Evolutionary conservation across 257 asterid genomes (phyloP).

Genomic region (Fraxinus cuspidata): DNA sequence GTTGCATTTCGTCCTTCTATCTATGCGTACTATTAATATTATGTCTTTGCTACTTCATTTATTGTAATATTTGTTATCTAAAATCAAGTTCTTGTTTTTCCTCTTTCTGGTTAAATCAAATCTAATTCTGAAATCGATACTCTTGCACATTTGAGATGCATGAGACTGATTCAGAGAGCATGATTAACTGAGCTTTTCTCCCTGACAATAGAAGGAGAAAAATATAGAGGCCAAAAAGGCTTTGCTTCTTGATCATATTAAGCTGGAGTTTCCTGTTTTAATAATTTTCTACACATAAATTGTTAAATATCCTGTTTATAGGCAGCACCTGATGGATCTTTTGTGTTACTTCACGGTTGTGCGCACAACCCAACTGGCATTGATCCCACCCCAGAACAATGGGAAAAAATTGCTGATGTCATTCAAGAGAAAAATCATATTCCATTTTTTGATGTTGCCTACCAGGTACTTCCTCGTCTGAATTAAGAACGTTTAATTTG

Average conservation of each 20-base stretch:
- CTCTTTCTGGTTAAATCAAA: conserved; percentile 6
- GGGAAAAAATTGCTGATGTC: conserved; percentile 86
- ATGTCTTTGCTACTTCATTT: not conserved
- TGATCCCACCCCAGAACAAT: conserved; percentile 90
- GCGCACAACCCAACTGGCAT: conserved; percentile 99
- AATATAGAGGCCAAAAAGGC: not conserved
- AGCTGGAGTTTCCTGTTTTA: conserved; percentile 3
- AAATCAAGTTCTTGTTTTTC: conserved; percentile 11
- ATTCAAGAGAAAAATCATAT: conserved; percentile 88
- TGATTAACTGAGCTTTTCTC: conserved; percentile 11
- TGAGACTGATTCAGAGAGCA: conserved; percentile 12
- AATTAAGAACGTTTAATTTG: conserved; percentile 9
- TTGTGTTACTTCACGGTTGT: conserved; percentile 92
- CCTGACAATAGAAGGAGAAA: conserved; percentile 3
- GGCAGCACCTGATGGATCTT: conserved; percentile 96
- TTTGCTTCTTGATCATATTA: not conserved
- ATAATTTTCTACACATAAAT: conserved; percentile 11
- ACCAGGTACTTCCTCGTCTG: conserved; percentile 64
- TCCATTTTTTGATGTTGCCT: conserved; percentile 98
- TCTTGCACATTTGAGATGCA: conserved; percentile 4
- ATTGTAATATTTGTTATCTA: not conserved
- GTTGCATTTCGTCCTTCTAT: conserved; percentile 5
- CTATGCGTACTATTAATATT: not conserved
- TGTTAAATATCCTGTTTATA: conserved; percentile 32
- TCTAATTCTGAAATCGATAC: not conserved